Evolutionary conservation across 768 basidiomycete species (phyloP).

Genomic region (Piloderma croceum): DNA sequence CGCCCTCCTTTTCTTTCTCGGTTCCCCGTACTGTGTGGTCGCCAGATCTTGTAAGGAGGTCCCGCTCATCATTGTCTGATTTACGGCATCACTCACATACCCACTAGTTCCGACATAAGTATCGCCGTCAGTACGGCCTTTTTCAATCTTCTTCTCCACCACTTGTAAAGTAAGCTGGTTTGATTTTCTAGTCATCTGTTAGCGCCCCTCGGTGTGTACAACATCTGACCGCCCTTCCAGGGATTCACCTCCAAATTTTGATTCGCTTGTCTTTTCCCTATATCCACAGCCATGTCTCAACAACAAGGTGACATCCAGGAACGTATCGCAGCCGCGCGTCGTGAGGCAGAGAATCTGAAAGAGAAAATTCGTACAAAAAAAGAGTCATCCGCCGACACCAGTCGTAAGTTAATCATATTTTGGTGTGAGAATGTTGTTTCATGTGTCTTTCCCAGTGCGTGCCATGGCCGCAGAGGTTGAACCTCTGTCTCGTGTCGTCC

Average conservation of each 20-base stretch:
- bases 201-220: too few relatives aligned
- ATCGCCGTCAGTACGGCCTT: too few relatives aligned
- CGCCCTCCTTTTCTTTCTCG: too few relatives aligned
- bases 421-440: conserved; percentile 2
- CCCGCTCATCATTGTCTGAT: too few relatives aligned
- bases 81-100: too few relatives aligned
- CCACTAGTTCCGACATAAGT: too few relatives aligned
- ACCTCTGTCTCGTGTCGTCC: conserved; percentile 90
- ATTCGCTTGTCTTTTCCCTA: neutral
- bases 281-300: conserved; percentile 56
- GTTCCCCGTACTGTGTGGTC: too few relatives aligned
- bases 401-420: conserved; percentile 55
- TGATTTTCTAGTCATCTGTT: too few relatives aligned
- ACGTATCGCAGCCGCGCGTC: conserved; percentile 90
- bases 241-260: neutral
- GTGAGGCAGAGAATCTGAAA: conserved; percentile 95
- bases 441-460: conserved; percentile 54
- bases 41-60: too few relatives aligned
- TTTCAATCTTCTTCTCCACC: too few relatives aligned
- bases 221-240: too few relatives aligned
- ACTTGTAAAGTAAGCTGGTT: too few relatives aligned
- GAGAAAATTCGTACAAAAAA: conserved; percentile 97
- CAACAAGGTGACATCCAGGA: conserved; percentile 82
- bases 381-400: conserved; percentile 97
- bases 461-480: conserved; percentile 99